Percentiles rank a stretch among this genome's conserved stretches.
Conservation (phyloP, 805 yeast species). For the Candida sphagnicola region DNA sequence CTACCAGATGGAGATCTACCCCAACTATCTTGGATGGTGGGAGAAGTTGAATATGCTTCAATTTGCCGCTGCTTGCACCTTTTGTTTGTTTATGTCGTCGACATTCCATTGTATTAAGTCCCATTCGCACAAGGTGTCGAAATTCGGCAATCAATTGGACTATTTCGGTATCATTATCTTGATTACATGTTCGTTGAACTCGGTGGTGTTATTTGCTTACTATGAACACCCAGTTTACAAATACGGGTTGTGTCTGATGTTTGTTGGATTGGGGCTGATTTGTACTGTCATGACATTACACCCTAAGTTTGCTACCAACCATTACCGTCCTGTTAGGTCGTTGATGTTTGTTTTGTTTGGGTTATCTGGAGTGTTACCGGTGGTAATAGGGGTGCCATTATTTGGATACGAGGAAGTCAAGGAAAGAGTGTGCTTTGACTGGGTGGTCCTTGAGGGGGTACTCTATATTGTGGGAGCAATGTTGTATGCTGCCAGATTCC, state of each 20-base stretch:
- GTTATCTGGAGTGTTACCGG: constrained; percentile 69
- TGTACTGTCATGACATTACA: constrained; percentile 64
- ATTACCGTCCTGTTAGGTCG: constrained; percentile 76
- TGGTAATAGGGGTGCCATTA: constrained; percentile 45
- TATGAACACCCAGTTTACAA: constrained; percentile 40
- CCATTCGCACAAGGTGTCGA: constrained; percentile 54
- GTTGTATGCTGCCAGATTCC: constrained; percentile 72
- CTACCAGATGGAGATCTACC: constrained; percentile 21
- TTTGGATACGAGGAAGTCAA: constrained; percentile 51
- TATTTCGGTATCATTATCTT: constrained; percentile 71
- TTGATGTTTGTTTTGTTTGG: constrained; percentile 78
- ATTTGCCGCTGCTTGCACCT: constrained; percentile 54
- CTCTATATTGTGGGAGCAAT: constrained; percentile 78
- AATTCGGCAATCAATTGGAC: constrained; percentile 65
- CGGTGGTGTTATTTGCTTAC: constrained; percentile 36
- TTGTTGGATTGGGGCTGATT: constrained; percentile 50
- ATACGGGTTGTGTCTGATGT: constrained; percentile 40
- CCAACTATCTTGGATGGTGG: constrained; percentile 23
- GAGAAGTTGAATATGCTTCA: constrained; percentile 50
- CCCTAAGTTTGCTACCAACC: constrained; percentile 62
- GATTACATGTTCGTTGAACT: constrained; percentile 59
- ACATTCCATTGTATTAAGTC: constrained; percentile 64
- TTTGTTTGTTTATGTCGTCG: constrained; percentile 61
- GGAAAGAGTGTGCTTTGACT: constrained; percentile 51
- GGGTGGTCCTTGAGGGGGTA: constrained; percentile 66